Evolutionary conservation across 1,284 basidiomycete genomes (phyloP), one percentile per base, ranked within the genome.

Genomic region (Coniferiporia weirii): DNA sequence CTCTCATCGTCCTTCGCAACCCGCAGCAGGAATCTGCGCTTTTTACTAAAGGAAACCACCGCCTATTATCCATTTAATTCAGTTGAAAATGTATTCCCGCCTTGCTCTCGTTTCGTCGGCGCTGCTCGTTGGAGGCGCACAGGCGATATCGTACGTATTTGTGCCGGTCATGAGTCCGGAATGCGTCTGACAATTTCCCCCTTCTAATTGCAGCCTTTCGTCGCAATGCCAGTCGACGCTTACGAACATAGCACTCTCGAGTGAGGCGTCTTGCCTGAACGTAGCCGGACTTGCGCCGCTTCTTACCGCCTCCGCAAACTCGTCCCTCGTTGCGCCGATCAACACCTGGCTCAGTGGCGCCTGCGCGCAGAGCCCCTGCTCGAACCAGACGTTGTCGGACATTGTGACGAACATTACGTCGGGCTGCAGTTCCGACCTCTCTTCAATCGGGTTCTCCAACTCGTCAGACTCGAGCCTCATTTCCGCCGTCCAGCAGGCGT

Each of bases 271-370:
- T 9, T 89, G 87, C 67, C 71, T 89, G 45, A 81, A 80, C 64
- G 71, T 79, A 15, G 66, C 70, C 15, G 72, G 76, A 19, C 71
- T 88, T 27, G 61, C 79, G 36, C 67, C 76, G 1, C 68, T 85
- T 45, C 65, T 76, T 38, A 40, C 75, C 12, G 67, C 72, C 6
- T 67, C 70, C 53, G 57, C 70, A 1, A 75, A 73, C 63, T 65
- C 72, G 8, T 85, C 84, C 1, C 61, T 87, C 51, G 71, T 87
- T 45, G 64, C 68, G 1, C 76, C 80, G 6, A 64, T 89, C 60
- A 74, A 84, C 69, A 75, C 51, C 43, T 87, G 85, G 86, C 69
- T 88, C 56, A 75, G 71, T 1, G 78, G 76, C 36, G 36, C 85
- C 54, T 90, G 87, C 69, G 63, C 73, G 34, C 73, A 75, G 51